phyloP scores from a whole-genome alignment of 768 basidiomycete genomes.

The Boletus rubescentipes region DNA sequence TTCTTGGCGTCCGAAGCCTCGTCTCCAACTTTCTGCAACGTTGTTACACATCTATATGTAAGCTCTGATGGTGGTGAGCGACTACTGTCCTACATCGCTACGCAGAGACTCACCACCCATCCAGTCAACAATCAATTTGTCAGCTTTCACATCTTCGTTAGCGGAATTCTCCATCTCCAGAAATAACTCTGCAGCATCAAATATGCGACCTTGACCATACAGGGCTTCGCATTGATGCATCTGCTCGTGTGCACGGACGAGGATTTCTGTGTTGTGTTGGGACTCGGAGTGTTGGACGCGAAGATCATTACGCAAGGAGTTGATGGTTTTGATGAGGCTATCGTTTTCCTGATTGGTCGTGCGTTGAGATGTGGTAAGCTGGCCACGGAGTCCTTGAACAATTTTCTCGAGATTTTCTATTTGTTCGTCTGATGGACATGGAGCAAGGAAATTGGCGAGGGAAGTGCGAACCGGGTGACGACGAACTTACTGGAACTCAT shows the following conservation, averaged over 20 bases:
- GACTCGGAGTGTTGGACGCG: neutral
- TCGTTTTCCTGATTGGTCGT: too few species aligned
- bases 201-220: neutral
- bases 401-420: too few species aligned
- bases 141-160: neutral
- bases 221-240: conserved; percentile 5
- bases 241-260: neutral
- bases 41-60: neutral
- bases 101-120: neutral
- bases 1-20: neutral
- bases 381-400: too few species aligned
- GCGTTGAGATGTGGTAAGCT: too few species aligned
- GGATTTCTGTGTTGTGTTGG: neutral
- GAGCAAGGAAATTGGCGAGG: too few species aligned
- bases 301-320: too few species aligned
- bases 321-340: too few species aligned
- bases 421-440: too few species aligned
- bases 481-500: too few species aligned
- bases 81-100: rapidly evolving
- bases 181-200: neutral
- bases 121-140: neutral
- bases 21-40: neutral
- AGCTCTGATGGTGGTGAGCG: neutral
- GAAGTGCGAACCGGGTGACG: too few species aligned
- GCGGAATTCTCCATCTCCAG: neutral